phyloP scores from a whole-genome alignment of 2,329 filamentous ascomycete genomes.

The Fusarium marasasianum region DNA sequence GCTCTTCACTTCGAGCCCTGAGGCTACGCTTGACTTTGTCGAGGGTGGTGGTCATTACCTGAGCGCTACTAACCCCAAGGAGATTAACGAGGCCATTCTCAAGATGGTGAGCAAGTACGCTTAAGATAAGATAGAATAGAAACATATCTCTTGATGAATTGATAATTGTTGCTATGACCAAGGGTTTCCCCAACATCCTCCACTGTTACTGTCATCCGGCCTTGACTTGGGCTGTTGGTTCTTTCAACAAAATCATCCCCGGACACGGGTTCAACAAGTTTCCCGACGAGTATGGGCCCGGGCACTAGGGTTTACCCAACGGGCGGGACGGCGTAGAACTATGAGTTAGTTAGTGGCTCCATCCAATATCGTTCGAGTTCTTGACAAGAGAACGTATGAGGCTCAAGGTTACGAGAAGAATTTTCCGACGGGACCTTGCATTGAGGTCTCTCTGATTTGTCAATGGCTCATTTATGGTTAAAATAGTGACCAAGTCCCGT shows the following conservation, averaged over 20 bases:
- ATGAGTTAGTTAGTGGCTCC: neutral
- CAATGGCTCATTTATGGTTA: neutral
- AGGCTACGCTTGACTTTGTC: conserved; percentile 55
- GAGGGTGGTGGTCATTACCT: conserved; percentile 60
- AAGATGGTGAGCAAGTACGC: conserved; percentile 52
- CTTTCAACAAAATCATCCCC: neutral
- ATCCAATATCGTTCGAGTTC: neutral
- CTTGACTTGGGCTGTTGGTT: neutral
- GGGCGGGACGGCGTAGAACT: neutral
- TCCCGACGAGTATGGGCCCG: neutral
- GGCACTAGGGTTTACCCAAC: conserved; percentile 1
- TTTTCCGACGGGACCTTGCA: neutral
- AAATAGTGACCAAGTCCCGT: neutral
- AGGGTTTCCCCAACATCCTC: neutral
- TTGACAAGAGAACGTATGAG: neutral
- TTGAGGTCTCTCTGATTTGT: neutral
- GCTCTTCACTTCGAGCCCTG: conserved; percentile 57
- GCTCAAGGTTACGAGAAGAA: neutral
- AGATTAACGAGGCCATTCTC: conserved; percentile 56
- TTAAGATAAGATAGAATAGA: conserved; percentile 38
- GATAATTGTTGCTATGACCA: neutral
- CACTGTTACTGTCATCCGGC: neutral
- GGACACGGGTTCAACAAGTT: neutral
- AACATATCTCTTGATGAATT: neutral
- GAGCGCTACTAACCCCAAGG: conserved; percentile 58